Evolutionary conservation across 2,329 filamentous ascomycete genomes (phyloP).

Genomic region (Fusarium pininemorale): DNA sequence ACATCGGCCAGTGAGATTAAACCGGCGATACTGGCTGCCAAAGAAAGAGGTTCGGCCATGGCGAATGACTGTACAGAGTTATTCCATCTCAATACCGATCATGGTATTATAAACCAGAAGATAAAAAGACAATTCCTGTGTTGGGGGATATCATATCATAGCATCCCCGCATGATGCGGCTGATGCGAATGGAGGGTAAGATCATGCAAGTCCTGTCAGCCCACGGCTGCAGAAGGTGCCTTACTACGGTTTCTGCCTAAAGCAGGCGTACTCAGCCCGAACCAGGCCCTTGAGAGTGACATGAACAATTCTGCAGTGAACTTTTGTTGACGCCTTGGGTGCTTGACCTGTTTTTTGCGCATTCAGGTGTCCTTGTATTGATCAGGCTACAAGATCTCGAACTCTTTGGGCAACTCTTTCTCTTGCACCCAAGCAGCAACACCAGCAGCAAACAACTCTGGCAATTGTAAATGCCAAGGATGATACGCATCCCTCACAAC

Average conservation of each 20-base stretch:
- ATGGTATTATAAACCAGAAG: not conserved
- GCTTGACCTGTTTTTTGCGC: too few species aligned
- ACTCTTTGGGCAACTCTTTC: constrained; percentile 1
- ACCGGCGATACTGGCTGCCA: constrained; percentile 2
- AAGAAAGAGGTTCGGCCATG: constrained; percentile 13
- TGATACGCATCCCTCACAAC: constrained; percentile 24
- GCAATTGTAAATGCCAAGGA: constrained; percentile 28
- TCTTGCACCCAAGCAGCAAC: constrained; percentile 4
- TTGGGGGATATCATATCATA: not conserved
- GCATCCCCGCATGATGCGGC: not conserved
- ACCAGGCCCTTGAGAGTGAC: not conserved
- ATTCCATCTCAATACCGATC: fast-evolving
- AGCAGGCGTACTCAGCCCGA: not conserved
- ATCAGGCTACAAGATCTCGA: not conserved
- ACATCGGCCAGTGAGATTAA: not conserved
- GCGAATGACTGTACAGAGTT: too few species aligned
- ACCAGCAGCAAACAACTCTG: constrained; percentile 19
- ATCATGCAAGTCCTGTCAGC: not conserved
- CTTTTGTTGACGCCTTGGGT: too few species aligned
- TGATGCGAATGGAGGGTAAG: not conserved
- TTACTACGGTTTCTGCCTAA: not conserved
- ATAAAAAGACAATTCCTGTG: too few species aligned
- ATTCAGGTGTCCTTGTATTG: too few species aligned
- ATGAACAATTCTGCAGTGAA: too few species aligned
- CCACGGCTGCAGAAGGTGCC: not conserved